Evolutionary conservation across 768 basidiomycete genomes (phyloP).

Genomic region (Mrakia frigida): DNA sequence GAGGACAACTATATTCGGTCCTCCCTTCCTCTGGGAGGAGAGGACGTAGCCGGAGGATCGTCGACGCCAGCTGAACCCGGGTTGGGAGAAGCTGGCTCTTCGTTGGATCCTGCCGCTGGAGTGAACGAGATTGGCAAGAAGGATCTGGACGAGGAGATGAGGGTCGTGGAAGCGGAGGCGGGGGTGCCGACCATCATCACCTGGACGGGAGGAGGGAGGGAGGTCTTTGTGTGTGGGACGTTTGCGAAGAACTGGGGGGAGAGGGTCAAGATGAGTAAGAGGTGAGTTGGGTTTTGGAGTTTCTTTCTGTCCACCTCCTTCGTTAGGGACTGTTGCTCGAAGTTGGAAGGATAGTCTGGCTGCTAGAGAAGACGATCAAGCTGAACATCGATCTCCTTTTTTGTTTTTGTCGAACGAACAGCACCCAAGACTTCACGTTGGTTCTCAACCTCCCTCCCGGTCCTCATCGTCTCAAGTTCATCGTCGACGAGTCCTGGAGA

Average conservation of each 20-base stretch:
- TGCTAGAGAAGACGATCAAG: neutral
- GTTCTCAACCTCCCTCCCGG: slow-evolving; percentile 67
- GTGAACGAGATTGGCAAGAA: neutral
- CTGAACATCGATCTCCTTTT: neutral
- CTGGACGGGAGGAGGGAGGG: slow-evolving; percentile 62
- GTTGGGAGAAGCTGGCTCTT: neutral
- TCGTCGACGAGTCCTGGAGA: slow-evolving; percentile 84
- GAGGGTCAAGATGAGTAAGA: slow-evolving; percentile 43
- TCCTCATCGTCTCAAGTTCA: slow-evolving; percentile 88
- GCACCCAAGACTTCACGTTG: slow-evolving; percentile 42
- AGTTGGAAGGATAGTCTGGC: slow-evolving; percentile 4
- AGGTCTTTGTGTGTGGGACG: slow-evolving; percentile 57
- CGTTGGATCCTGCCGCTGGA: neutral
- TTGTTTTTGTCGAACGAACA: slow-evolving; percentile 21
- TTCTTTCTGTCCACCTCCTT: no score
- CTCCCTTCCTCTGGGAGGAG: slow-evolving; percentile 22
- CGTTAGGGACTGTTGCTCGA: no score
- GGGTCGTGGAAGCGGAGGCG: slow-evolving; percentile 1
- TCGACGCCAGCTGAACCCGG: neutral
- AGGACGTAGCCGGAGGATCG: neutral
- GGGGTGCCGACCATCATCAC: slow-evolving; percentile 33
- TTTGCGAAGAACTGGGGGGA: slow-evolving; percentile 46
- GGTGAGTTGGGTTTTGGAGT: slow-evolving; percentile 36
- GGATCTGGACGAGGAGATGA: neutral
- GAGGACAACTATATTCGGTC: slow-evolving; percentile 31